These are phyloP conservation scores for Trichophyton rubrum DNA, from an alignment of 2,329 filamentous ascomycete genomes.

Conservation along the genomic window DNA sequence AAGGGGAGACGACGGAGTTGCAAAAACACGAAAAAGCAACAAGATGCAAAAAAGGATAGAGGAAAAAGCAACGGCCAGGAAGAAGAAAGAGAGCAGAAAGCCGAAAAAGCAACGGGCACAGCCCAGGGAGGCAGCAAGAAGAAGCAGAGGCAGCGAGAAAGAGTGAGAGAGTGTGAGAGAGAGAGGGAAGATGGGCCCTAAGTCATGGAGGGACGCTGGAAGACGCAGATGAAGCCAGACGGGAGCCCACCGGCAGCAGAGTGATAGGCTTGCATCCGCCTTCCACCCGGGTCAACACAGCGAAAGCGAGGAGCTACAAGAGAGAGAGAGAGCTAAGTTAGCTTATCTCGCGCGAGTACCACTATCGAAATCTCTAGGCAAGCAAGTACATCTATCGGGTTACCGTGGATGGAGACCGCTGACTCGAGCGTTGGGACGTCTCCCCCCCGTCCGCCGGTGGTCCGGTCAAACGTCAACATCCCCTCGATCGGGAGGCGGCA, in stretches of 20 bases:
- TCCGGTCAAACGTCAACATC: not conserved
- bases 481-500: not conserved
- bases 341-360: too few relatives aligned
- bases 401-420: not conserved
- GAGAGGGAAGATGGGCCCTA: not conserved
- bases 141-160: not conserved
- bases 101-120: not conserved
- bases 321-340: too few relatives aligned
- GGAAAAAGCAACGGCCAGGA: not conserved
- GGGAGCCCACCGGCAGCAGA: not conserved
- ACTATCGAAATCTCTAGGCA: not conserved
- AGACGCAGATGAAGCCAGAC: too few relatives aligned
- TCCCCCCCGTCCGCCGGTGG: not conserved
- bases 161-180: not conserved
- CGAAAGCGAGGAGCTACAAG: not conserved
- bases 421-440: not conserved
- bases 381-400: not conserved
- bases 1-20: not conserved
- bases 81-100: not conserved
- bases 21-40: not conserved
- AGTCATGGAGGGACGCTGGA: too few relatives aligned
- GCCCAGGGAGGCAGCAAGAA: not conserved
- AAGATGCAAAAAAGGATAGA: not conserved
- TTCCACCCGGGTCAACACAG: not conserved
- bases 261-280: not conserved